Evolutionary conservation across 805 yeast species (phyloP).

Genomic region (Ogataea glucozyma): DNA sequence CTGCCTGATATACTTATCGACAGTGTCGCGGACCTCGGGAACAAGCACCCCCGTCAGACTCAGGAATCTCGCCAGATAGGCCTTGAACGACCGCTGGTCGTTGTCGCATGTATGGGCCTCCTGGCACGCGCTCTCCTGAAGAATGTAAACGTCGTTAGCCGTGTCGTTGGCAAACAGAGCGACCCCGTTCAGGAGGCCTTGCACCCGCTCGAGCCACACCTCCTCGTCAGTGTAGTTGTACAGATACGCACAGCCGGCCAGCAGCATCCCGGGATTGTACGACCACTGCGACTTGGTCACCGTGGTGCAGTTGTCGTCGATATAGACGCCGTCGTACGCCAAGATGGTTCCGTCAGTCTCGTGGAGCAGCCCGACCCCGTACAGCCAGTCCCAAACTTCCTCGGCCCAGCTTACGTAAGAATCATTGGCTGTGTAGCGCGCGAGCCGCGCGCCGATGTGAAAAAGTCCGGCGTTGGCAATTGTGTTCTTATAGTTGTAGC

Average conservation of each 20-base stretch:
- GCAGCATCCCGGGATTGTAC: conserved; percentile 78
- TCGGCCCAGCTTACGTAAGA: conserved; percentile 77
- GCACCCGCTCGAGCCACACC: conserved; percentile 66
- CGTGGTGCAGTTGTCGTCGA: conserved; percentile 59
- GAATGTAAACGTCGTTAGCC: conserved; percentile 34
- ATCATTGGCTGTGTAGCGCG: conserved; percentile 75
- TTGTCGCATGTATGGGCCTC: conserved; percentile 62
- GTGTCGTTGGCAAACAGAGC: conserved; percentile 54
- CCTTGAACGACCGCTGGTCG: conserved; percentile 93
- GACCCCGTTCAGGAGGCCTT: conserved; percentile 55
- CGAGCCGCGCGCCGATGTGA: conserved; percentile 86
- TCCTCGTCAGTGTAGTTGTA: conserved; percentile 69
- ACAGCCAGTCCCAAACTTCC: conserved; percentile 79
- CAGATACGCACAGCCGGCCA: conserved; percentile 79
- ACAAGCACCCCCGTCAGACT: conserved; percentile 73
- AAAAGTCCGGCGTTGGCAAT: conserved; percentile 90
- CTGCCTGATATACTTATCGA: conserved; percentile 40
- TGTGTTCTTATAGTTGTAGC: conserved; percentile 89
- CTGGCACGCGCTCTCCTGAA: conserved; percentile 89
- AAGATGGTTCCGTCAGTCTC: conserved; percentile 42
- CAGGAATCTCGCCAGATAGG: conserved; percentile 72
- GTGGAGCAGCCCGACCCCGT: conserved; percentile 31
- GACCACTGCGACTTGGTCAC: conserved; percentile 73
- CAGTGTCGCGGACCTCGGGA: conserved; percentile 49
- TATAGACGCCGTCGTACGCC: conserved; percentile 68